Percentiles rank a stretch among this genome's conserved stretches.
Evolutionary conservation across 2,329 filamentous ascomycete genomes (phyloP).

Genomic region (Colletotrichum endophyticum): DNA sequence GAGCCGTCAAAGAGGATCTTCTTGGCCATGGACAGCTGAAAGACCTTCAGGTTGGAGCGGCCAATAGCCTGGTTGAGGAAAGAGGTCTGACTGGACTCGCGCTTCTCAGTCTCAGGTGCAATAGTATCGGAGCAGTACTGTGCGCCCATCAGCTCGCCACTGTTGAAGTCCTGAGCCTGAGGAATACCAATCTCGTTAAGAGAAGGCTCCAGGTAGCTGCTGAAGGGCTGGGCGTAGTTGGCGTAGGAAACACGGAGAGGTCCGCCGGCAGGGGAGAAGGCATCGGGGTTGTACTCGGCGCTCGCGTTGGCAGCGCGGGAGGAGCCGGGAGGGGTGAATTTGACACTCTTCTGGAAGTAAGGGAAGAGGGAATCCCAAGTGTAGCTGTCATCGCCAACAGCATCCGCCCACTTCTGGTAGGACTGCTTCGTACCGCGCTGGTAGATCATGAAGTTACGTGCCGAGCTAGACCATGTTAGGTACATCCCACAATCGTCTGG

Average conservation of each 20-base stretch:
- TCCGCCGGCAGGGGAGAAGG: constrained; percentile 28
- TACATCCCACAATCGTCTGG: background rate
- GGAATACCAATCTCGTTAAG: constrained; percentile 46
- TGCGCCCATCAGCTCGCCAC: constrained; percentile 43
- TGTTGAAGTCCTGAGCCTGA: constrained; percentile 38
- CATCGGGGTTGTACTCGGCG: constrained; percentile 28
- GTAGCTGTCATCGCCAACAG: constrained; percentile 33
- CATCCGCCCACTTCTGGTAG: constrained; percentile 35
- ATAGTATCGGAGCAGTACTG: constrained; percentile 32
- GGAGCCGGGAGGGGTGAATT: constrained; percentile 32
- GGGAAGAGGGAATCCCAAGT: constrained; percentile 32
- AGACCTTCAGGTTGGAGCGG: constrained; percentile 40
- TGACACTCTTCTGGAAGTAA: constrained; percentile 34
- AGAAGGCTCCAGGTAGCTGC: constrained; percentile 28
- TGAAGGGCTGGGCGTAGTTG: constrained; percentile 28
- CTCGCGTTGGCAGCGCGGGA: constrained; percentile 22
- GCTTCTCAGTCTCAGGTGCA: constrained; percentile 26
- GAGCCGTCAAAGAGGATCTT: constrained; percentile 46
- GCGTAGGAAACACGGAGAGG: constrained; percentile 29
- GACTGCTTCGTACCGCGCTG: constrained; percentile 27
- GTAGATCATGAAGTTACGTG: constrained; percentile 32
- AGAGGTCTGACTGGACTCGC: constrained; percentile 30
- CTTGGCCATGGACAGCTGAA: constrained; percentile 44
- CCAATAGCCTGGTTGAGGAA: constrained; percentile 22
- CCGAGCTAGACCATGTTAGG: constrained; percentile 13